These are phyloP conservation scores for Amanita pallidorosea DNA, from an alignment of 768 basidiomycete species.

Conservation along the genomic window DNA sequence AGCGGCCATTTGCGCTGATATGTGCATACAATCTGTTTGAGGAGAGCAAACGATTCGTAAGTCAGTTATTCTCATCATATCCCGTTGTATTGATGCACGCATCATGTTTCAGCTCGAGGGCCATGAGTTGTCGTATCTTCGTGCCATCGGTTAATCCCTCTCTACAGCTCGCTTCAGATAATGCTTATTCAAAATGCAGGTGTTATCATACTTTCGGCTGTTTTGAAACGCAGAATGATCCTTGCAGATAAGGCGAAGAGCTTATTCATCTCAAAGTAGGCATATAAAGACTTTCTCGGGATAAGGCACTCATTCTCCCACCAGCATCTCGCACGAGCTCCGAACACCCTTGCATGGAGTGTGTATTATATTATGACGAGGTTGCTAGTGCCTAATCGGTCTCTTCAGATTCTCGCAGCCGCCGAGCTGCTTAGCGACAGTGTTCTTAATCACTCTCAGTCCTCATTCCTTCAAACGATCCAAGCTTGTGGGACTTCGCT, in stretches of 20 bases:
- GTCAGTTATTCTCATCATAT: conserved; percentile 12
- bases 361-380: conserved; percentile 12
- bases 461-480: conserved; percentile 84
- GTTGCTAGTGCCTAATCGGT: conserved; percentile 4
- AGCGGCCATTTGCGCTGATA: conserved; percentile 81
- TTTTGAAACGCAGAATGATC: conserved; percentile 86
- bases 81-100: neutral
- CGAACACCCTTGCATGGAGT: conserved; percentile 90
- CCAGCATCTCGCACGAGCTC: conserved; percentile 82
- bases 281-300: neutral
- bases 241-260: conserved; percentile 92
- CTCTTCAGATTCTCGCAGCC: conserved; percentile 68
- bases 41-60: conserved; percentile 70
- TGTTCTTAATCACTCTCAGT: conserved; percentile 67
- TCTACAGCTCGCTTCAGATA: neutral
- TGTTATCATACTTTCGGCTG: conserved; percentile 88
- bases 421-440: conserved; percentile 88
- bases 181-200: conserved; percentile 25
- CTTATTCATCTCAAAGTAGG: conserved; percentile 84
- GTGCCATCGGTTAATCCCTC: conserved; percentile 60
- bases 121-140: conserved; percentile 82
- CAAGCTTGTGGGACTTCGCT: conserved; percentile 93
- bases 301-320: neutral
- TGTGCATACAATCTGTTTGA: conserved; percentile 86
- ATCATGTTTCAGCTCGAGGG: conserved; percentile 57